A percentile compares a stretch with the other conserved stretches of the same genome.
Evolutionary conservation across 441 rosid species (phyloP).

Genomic region (Populus hybrid): DNA sequence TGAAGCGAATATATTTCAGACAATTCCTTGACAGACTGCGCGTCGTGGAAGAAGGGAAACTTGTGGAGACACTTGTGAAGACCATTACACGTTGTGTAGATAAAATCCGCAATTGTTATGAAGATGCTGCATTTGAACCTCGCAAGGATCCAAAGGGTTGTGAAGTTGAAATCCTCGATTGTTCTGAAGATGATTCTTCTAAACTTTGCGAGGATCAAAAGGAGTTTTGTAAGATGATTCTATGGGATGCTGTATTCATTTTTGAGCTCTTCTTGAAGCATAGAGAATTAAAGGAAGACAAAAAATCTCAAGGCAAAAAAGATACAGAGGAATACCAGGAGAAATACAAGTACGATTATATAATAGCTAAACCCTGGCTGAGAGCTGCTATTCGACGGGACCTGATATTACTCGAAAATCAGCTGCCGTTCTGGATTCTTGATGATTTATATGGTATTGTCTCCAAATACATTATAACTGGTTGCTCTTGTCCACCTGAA

Average conservation of each 20-base stretch:
- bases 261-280: slow-evolving; percentile 22
- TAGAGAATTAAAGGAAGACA: too few species aligned
- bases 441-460: neutral
- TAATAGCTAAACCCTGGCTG: too few species aligned
- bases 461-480: too few species aligned
- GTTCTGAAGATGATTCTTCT: slow-evolving; percentile 14
- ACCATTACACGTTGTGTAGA: too few species aligned
- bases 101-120: too few species aligned
- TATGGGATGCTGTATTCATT: slow-evolving; percentile 29
- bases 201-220: neutral
- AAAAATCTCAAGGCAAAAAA: neutral
- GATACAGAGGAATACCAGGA: too few species aligned
- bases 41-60: neutral
- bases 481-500: neutral
- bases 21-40: slow-evolving; percentile 10
- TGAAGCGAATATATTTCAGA: slow-evolving; percentile 13
- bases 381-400: too few species aligned
- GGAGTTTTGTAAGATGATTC: slow-evolving; percentile 14
- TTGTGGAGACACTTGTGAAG: neutral
- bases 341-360: neutral
- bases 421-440: too few species aligned
- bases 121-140: neutral
- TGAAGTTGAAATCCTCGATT: slow-evolving; percentile 16
- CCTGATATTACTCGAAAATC: too few species aligned
- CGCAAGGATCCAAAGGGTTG: neutral